Evolutionary conservation across 73 alveolate species (phyloP), one percentile per base, ranked within the genome.

Genomic region (Tetrahymena borealis): DNA sequence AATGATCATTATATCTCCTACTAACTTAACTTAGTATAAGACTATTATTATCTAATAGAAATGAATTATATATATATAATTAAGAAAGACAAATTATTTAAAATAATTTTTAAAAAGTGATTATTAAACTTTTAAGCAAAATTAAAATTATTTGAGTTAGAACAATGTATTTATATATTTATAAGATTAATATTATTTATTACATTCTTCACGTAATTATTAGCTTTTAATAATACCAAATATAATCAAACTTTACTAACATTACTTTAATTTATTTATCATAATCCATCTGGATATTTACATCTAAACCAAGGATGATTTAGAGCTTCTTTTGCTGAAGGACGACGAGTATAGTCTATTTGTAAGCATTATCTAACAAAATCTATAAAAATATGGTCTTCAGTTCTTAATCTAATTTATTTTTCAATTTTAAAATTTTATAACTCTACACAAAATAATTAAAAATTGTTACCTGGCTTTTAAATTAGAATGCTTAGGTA

Each of bases 401-500:
- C 96, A 39, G 97, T 94, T 39, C 97, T 97, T 35, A 96, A 91
- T 35, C 98, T 90, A 91, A 60, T 10, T 18, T 1, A 18, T 4
- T 3, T 15, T 20, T 18, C n/a, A n/a, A 60, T 24, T 24, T 15
- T 15, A 60, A 10, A 3, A 60, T 20, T 60, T 60, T 35, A 60
- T 13, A 60, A 41, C 3, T 18, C 11, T 40, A 1, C 9, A 18
- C 3, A 4, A 10, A 41, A 41, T 7, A 11, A 41, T 18, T 41
- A 2, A 43, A 60, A 42, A 24, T 60, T 60, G 28, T 60, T 60
- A 60, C 85, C 85, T 60, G n/a, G 98, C 98, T 93, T 96, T 96
- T 78, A 98, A 94, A 37, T 98, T 96, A 77, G 99, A 94, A 93
- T 98, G 97, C 95, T 98, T 98, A 9, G 99, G 99, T 32, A 98